phyloP scores from a whole-genome alignment of 768 basidiomycete genomes.

The Asterophora lycoperdoides region DNA sequence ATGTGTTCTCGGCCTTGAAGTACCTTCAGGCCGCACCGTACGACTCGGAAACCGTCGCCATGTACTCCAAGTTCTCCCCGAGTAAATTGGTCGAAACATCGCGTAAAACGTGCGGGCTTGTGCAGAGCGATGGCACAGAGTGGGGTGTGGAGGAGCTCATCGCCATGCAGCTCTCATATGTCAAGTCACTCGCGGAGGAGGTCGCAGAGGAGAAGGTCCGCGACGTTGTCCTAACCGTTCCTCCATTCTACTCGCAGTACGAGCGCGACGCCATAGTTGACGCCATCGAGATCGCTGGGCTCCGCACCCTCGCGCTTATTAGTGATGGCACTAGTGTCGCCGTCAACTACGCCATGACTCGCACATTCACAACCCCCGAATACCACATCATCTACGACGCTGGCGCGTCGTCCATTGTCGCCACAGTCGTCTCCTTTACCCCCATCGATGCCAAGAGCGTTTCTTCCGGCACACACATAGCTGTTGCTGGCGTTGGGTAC shows the following conservation, averaged over 20 bases:
- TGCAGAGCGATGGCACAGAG: slow-evolving; percentile 55
- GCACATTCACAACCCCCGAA: slow-evolving; percentile 74
- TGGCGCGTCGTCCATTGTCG: slow-evolving; percentile 77
- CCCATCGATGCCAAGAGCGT: slow-evolving; percentile 51
- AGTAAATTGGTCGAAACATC: slow-evolving; percentile 48
- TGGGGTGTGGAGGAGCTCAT: slow-evolving; percentile 89
- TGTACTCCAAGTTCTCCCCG: slow-evolving; percentile 53
- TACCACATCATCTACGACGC: slow-evolving; percentile 94
- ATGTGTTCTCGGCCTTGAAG: slow-evolving; percentile 85
- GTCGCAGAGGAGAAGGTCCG: slow-evolving; percentile 70
- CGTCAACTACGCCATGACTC: slow-evolving; percentile 97
- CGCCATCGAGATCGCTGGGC: slow-evolving; percentile 87
- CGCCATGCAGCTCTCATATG: slow-evolving; percentile 90
- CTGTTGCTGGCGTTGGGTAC: slow-evolving; percentile 78
- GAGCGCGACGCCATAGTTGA: slow-evolving; percentile 91
- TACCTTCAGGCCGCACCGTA: slow-evolving; percentile 71
- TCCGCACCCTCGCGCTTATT: slow-evolving; percentile 78
- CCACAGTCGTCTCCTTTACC: slow-evolving; percentile 71
- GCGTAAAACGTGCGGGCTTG: slow-evolving; percentile 58
- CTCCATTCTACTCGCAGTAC: slow-evolving; percentile 84
- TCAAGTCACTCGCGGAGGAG: slow-evolving; percentile 81
- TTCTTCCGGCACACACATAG: slow-evolving; percentile 60
- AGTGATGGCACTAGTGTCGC: slow-evolving; percentile 96
- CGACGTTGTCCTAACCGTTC: slow-evolving; percentile 88
- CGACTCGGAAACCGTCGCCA: slow-evolving; percentile 53